Conservation (phyloP, 129 eudicot species). For the Scalesia atractyloides region DNA sequence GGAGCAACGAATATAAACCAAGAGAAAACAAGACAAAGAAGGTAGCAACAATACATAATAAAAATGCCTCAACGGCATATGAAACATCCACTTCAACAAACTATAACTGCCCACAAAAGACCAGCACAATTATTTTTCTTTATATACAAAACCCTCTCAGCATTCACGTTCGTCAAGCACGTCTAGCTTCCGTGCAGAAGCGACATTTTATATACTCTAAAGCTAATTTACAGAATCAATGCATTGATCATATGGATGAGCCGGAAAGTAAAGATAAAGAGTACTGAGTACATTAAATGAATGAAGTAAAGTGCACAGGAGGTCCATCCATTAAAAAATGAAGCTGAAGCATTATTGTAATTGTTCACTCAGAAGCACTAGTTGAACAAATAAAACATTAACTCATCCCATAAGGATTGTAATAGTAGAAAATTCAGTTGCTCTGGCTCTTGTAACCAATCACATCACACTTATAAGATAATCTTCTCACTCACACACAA, state of each 20-base stretch:
- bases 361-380: background rate
- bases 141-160: slow-evolving; percentile 13
- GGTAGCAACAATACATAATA: slow-evolving; percentile 7
- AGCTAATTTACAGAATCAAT: slow-evolving; percentile 4
- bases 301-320: slow-evolving; percentile 9
- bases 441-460: background rate
- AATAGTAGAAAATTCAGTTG: background rate
- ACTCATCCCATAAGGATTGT: slow-evolving; percentile 11
- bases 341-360: slow-evolving; percentile 5
- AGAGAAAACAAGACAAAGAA: background rate
- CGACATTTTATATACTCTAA: slow-evolving; percentile 7
- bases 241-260: background rate
- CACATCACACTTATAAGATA: slow-evolving; percentile 13
- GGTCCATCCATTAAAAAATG: slow-evolving; percentile 2
- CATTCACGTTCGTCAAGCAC: slow-evolving; percentile 16
- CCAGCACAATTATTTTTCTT: slow-evolving; percentile 6
- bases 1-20: slow-evolving; percentile 13
- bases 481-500: background rate
- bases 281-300: background rate
- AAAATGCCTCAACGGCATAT: background rate
- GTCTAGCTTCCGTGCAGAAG: slow-evolving; percentile 3
- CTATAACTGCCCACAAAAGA: slow-evolving; percentile 7
- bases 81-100: slow-evolving; percentile 17
- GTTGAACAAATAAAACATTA: background rate
- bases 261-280: background rate